Evolutionary conservation across 768 basidiomycete species (phyloP).

Genomic region (Tephrocybe rancida): DNA sequence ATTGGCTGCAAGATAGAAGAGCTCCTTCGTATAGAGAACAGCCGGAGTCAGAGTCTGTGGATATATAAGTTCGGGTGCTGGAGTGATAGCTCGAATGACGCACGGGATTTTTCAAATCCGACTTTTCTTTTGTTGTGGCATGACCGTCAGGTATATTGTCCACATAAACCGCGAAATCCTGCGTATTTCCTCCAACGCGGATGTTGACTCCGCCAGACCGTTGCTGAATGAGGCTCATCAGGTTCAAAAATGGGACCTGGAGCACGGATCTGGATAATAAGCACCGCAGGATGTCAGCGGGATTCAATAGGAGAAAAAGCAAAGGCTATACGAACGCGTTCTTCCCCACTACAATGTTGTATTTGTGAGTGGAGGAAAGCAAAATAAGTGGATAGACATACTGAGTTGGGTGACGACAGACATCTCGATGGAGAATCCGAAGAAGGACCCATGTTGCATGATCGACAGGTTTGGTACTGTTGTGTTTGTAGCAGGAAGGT

Average conservation of each 20-base stretch:
- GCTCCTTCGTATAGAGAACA: conserved; percentile 61
- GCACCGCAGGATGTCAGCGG: not conserved
- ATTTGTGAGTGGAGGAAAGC: not conserved
- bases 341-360: not conserved
- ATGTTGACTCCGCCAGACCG: conserved; percentile 58
- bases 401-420: conserved; percentile 66
- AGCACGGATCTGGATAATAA: not conserved
- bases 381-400: conserved; percentile 20
- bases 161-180: conserved; percentile 52
- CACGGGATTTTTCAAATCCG: conserved; percentile 31
- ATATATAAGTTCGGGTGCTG: not conserved
- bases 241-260: conserved; percentile 59
- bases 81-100: conserved; percentile 2
- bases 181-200: conserved; percentile 68
- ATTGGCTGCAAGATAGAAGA: conserved; percentile 67
- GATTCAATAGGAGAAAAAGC: not conserved
- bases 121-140: conserved; percentile 44
- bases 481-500: conserved; percentile 35
- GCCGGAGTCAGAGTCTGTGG: conserved; percentile 65
- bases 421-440: conserved; percentile 76
- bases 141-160: conserved; percentile 41
- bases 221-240: conserved; percentile 59
- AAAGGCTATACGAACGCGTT: not conserved
- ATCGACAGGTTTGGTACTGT: conserved; percentile 35
- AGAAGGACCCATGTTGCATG: conserved; percentile 51